Evolutionary conservation across 768 basidiomycete genomes (phyloP), one percentile per base, ranked within the genome.

Genomic region (Tricholoma sp.): DNA sequence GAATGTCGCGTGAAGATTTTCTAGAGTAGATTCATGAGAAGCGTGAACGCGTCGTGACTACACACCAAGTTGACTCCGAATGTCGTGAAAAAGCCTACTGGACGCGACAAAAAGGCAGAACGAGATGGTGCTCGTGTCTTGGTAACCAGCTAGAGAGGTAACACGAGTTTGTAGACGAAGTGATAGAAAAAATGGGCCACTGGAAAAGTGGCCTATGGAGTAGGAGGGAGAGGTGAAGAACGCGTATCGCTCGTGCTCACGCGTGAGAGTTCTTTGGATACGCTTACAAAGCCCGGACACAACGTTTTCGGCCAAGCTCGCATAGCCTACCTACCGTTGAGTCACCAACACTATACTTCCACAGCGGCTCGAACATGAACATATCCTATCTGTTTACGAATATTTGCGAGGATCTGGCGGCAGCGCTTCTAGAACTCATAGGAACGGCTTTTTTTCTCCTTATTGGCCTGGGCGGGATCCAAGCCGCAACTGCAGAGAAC

Each of bases 391-490:
- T 60, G 50, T 68, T 66, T 57, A 37, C 58, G 57, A 67, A 64
- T 15, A 31, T 80, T 52, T 52, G 58, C 12, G 61, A 75, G 2
- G 84, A 84, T 59, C 42, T 72, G 41, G 70, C 67, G 29, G 83
- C 83, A 0, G 82, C 83, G 2, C 57, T 67, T n/a, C 70, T 85
- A 20, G 85, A 86, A 61, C 82, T 82, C 55, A 63, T 83, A 37
- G 83, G 85, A 20, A 86, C 85, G 3, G 72, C 76, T 0, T 70
- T 82, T 56, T 88, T 89, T 68, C 74, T 88, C 28, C 74, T 84
- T n/a, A 74, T 87, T 41, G 86, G 81, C 9, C 74, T 85, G 2
- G 85, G 86, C 2, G 83, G 84, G 2, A 79, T 83, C 18, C 86
- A 89, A 63, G 82, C 83, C 2, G 73, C 80, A 1, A 69, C 75